Conservation (phyloP, 2,329 filamentous ascomycete species). For the Fusarium veterinarium region DNA sequence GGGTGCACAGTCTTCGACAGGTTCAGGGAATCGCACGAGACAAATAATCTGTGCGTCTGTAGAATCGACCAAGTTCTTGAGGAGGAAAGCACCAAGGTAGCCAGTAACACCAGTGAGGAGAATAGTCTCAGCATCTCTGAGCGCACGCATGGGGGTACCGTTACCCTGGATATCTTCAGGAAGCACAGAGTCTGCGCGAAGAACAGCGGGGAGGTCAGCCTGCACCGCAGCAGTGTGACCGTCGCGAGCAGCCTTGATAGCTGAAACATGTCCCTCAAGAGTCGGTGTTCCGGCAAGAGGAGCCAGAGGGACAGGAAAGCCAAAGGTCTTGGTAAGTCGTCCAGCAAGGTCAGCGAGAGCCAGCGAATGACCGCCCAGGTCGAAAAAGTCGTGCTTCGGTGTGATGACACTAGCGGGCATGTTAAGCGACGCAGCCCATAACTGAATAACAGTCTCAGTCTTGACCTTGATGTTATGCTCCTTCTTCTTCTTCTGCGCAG, state of each 20-base stretch:
- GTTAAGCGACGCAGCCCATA: conserved; percentile 78
- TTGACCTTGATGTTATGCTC: conserved; percentile 72
- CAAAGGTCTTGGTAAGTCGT: conserved; percentile 74
- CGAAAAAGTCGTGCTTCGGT: conserved; percentile 81
- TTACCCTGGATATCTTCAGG: conserved; percentile 75
- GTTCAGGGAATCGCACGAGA: conserved; percentile 78
- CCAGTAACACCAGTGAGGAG: conserved; percentile 81
- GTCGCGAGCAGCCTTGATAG: conserved; percentile 76
- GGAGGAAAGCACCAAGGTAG: conserved; percentile 79
- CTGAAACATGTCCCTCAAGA: conserved; percentile 77
- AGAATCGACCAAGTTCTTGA: conserved; percentile 74
- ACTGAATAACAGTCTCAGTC: conserved; percentile 73
- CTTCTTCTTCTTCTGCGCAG: conserved; percentile 55
- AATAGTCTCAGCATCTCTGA: conserved; percentile 75
- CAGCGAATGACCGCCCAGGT: conserved; percentile 82
- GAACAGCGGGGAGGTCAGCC: conserved; percentile 76
- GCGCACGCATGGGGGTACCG: conserved; percentile 63
- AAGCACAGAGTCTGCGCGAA: conserved; percentile 74
- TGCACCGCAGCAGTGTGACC: conserved; percentile 80
- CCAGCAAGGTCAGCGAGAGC: conserved; percentile 82
- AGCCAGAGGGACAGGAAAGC: conserved; percentile 77
- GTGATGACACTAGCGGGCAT: conserved; percentile 72
- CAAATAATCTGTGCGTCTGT: conserved; percentile 78
- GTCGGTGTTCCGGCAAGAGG: conserved; percentile 79
- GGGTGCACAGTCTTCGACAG: conserved; percentile 70